Conservation (phyloP, 108 stramenopile genomes). For the Skeletonema costatum region DNA sequence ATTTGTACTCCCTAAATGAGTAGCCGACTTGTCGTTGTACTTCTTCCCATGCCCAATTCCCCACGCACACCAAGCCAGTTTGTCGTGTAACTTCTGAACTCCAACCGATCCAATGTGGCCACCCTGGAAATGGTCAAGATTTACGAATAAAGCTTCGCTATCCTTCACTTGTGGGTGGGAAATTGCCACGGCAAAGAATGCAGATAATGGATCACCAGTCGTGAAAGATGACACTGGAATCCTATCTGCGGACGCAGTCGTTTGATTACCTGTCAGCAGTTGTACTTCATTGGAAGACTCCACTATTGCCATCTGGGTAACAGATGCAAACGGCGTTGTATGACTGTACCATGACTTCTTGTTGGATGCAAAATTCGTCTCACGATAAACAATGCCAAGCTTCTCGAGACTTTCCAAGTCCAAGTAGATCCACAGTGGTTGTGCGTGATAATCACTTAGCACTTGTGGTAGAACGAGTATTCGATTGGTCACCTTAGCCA, state of each 20-base stretch:
- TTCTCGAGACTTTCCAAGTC: constrained; percentile 27
- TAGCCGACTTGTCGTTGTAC: not conserved
- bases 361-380: constrained; percentile 52
- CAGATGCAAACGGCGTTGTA: constrained; percentile 11
- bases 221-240: not conserved
- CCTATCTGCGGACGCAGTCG: not conserved
- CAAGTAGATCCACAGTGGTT: constrained; percentile 37
- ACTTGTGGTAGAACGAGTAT: constrained; percentile 43
- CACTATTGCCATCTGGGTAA: not conserved
- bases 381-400: constrained; percentile 28
- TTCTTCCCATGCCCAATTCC: not conserved
- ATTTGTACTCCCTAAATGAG: no score
- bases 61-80: not conserved
- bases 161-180: not conserved
- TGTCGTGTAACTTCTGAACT: not conserved
- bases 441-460: constrained; percentile 15
- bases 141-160: not conserved
- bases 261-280: not conserved
- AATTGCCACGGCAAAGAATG: not conserved
- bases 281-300: not conserved
- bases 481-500: constrained; percentile 38
- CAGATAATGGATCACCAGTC: not conserved
- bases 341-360: constrained; percentile 35
- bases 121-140: not conserved
- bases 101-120: not conserved